phyloP scores from a whole-genome alignment of 768 basidiomycete genomes.

The Pholiota conissans region DNA sequence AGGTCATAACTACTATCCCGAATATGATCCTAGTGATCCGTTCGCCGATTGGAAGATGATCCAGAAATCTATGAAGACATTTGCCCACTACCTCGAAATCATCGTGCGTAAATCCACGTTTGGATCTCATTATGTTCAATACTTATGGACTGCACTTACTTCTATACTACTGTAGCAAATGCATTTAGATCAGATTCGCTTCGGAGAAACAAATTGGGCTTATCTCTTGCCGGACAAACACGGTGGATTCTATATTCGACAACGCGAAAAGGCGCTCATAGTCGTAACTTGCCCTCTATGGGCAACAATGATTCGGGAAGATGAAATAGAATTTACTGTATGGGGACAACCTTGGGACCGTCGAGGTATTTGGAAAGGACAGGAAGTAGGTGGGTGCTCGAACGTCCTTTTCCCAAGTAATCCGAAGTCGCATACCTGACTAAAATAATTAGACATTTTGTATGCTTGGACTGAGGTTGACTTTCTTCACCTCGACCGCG shows the following conservation, averaged over 20 bases:
- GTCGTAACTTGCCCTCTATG: not conserved
- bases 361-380: slow-evolving; percentile 1
- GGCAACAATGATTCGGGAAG: slow-evolving; percentile 3
- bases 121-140: not conserved
- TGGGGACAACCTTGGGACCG: slow-evolving; percentile 2
- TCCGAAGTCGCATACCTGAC: not conserved
- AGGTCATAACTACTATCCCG: not conserved
- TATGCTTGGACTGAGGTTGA: slow-evolving; percentile 4
- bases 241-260: slow-evolving; percentile 2
- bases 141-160: no score
- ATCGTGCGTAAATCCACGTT: not conserved
- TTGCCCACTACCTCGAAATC: slow-evolving; percentile 1
- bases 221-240: slow-evolving; percentile 25
- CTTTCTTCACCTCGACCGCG: not conserved
- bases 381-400: not conserved
- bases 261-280: not conserved
- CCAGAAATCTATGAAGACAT: not conserved
- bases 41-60: not conserved
- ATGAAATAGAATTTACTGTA: slow-evolving; percentile 2
- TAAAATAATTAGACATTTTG: not conserved
- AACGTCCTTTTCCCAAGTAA: not conserved
- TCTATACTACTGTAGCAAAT: slow-evolving; percentile 22
- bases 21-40: not conserved
- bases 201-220: slow-evolving; percentile 36
- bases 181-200: slow-evolving; percentile 28